Base-by-base conservation (phyloP, 1,139 yeast species). In the Geotrichum fermentans region DNA sequence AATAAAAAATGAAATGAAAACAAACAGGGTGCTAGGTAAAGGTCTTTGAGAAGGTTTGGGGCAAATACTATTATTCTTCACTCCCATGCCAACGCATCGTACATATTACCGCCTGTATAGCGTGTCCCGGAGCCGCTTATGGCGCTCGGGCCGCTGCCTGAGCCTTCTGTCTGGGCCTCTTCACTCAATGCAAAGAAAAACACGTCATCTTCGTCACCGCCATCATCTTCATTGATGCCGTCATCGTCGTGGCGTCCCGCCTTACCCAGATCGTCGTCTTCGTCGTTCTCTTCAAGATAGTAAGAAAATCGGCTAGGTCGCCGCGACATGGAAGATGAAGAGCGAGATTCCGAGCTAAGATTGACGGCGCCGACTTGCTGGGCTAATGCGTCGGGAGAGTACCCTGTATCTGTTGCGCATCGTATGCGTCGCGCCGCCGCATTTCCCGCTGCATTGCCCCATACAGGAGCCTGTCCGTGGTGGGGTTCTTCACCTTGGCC, bases 101-200 rank as follows among this genome's bases (percentile, higher is more conserved):
- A 43, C 14, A 34, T 21, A 32, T 43, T 34, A 26, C 28, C 28
- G 10, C n/a, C n/a, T n/a, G 28, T 10, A 24, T 10, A 6, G 28
- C 28, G 8, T 6, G 28, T 10, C 6, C 28, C 28, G 28, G 8
- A 6, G 10, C 28, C 10, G 28, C 28, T 10, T 6, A 6, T 10
- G 28, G 6, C 28, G 10, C 8, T 10, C 10, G 8, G 8, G 6
- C 28, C 28, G 6, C 28, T 10, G 10, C 28, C 10, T 6, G 28
- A 6, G 28, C 28, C 28, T 10, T 24, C 28, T 6, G 28, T 10
- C 28, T 24, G 28, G 8, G 28, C 48, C 5, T 43, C 46, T 8
- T 49, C 52, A 21, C 35, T 49, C 40, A 49, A 7, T 1, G 52
- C 52, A 32, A 49, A 49, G 20, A 24, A 43, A 41, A 49, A 43